Evolutionary conservation across 31 red algal genomes (phyloP), one percentile per base, ranked within the genome.

Genomic region (Porphyra umbilicalis): DNA sequence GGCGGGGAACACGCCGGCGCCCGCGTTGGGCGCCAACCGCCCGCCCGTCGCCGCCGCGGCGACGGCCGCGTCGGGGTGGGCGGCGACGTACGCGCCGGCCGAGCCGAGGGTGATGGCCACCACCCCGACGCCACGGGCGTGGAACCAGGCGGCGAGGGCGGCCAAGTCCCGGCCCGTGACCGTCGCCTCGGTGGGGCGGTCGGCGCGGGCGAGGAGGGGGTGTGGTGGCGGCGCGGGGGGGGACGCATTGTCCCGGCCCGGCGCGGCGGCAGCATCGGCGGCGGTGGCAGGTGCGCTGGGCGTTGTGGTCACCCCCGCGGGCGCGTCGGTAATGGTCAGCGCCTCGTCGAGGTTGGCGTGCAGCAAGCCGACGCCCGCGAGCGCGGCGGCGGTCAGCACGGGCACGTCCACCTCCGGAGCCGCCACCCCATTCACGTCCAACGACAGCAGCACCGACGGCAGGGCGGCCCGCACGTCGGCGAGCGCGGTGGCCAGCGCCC

Each of bases 341-440:
- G 92, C 92, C 83, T 94, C 92, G 39, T 94, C 92, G 36, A 94
- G 38, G 35, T 94, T 94, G 44, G 92, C 92, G 79, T 94, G 92
- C 32, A 94, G 38, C 25, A 83, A 83, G 1, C 82, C 84, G 6
- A 81, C 78, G 0, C 85, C 75, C 44, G 34, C 38, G 10, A 94
- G 75, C 3, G 86, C 92, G 33, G 86, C 85, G 37, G 83, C 79
- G 4, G 77, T 39, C 78, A 67, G 67, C 34, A 87, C 90, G 20
- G 37, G 32, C 14, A 33, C 57, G 36, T 87, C 87, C 33, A 84
- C 92, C 4, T 71, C 90, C 20, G 37, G 32, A 1, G 35, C 37
- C 32, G 89, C 84, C 25, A 84, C 92, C 18, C 92, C 92, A 75
- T 94, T 94, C 32, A 94, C 57, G 79, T 94, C 92, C 35, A 94